Conservation (phyloP, 805 yeast species). For the Saccharomycopsis fodiens region DNA sequence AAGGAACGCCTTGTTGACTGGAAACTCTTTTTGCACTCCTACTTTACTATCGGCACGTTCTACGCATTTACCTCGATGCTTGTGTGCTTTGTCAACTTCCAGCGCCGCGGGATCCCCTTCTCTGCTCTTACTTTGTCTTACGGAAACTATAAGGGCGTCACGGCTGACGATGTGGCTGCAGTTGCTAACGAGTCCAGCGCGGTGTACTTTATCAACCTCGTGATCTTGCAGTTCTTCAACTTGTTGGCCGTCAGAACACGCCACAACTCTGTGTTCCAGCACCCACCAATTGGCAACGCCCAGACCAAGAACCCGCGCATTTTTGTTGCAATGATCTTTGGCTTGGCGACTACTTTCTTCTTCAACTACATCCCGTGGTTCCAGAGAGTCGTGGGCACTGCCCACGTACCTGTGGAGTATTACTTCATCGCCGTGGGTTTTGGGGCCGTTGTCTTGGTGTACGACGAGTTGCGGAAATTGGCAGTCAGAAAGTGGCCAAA, state of each 20-base stretch:
- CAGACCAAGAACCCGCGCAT: conserved; percentile 26
- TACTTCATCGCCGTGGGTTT: conserved; percentile 40
- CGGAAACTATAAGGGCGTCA: conserved; percentile 26
- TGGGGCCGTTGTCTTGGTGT: conserved; percentile 32
- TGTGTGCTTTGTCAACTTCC: conserved; percentile 32
- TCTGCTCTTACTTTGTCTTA: conserved; percentile 30
- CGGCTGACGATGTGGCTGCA: conserved; percentile 24
- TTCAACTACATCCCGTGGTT: conserved; percentile 37
- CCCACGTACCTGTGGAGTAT: conserved; percentile 36
- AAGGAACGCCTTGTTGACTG: conserved; percentile 35
- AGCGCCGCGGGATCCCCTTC: conserved; percentile 32
- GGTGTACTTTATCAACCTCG: conserved; percentile 40
- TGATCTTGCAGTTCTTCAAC: conserved; percentile 41
- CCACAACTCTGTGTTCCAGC: conserved; percentile 35
- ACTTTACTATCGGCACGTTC: conserved; percentile 35
- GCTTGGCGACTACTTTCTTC: conserved; percentile 33
- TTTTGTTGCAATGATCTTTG: conserved; percentile 31
- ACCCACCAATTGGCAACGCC: conserved; percentile 26
- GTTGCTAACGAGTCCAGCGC: conserved; percentile 32
- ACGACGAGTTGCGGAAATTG: conserved; percentile 38
- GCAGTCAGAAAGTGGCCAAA: conserved; percentile 32
- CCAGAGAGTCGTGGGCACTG: conserved; percentile 30
- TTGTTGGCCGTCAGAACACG: conserved; percentile 37
- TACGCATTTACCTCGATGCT: conserved; percentile 35
- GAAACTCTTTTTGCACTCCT: conserved; percentile 35